These are phyloP conservation scores for Plasmodium adleri DNA, from an alignment of 169 alveolate genomes.

Conservation along the genomic window DNA sequence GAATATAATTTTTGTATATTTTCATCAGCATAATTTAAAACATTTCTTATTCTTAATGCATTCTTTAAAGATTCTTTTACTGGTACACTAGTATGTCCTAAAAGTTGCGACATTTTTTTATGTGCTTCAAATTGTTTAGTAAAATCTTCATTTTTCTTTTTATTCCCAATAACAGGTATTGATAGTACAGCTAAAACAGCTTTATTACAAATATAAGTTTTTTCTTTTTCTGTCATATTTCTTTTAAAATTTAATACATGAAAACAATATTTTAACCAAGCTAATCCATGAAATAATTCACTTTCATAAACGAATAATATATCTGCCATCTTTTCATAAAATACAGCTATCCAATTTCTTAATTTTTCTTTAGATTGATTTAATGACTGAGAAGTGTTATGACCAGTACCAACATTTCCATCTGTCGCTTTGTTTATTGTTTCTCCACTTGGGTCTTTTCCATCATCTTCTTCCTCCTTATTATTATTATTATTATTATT, in stretches of 20 bases:
- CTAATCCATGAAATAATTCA: slow-evolving; percentile 95
- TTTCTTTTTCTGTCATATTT: slow-evolving; percentile 86
- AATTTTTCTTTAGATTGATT: slow-evolving; percentile 86
- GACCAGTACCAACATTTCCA: slow-evolving; percentile 33
- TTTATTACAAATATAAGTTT: slow-evolving; percentile 85
- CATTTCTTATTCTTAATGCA: slow-evolving; percentile 85
- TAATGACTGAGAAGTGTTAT: slow-evolving; percentile 73
- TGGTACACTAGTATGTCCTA: slow-evolving; percentile 90
- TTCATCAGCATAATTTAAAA: slow-evolving; percentile 84
- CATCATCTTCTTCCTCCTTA: background rate
- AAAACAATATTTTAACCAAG: slow-evolving; percentile 88
- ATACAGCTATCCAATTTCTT: slow-evolving; percentile 91
- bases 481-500: background rate
- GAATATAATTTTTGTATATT: slow-evolving; percentile 85
- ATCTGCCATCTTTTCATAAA: slow-evolving; percentile 92
- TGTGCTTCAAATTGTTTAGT: slow-evolving; percentile 86
- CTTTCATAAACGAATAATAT: slow-evolving; percentile 94
- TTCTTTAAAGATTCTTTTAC: slow-evolving; percentile 88
- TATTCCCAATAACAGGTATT: slow-evolving; percentile 80
- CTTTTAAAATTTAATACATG: slow-evolving; percentile 90
- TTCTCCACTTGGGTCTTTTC: background rate
- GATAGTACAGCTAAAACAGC: slow-evolving; percentile 91
- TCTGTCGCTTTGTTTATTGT: slow-evolving; percentile 12
- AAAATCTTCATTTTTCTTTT: slow-evolving; percentile 75
- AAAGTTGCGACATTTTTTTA: slow-evolving; percentile 87